phyloP scores from a whole-genome alignment of 148 eudicot species.

The Mesembryanthemum crystallinum region DNA sequence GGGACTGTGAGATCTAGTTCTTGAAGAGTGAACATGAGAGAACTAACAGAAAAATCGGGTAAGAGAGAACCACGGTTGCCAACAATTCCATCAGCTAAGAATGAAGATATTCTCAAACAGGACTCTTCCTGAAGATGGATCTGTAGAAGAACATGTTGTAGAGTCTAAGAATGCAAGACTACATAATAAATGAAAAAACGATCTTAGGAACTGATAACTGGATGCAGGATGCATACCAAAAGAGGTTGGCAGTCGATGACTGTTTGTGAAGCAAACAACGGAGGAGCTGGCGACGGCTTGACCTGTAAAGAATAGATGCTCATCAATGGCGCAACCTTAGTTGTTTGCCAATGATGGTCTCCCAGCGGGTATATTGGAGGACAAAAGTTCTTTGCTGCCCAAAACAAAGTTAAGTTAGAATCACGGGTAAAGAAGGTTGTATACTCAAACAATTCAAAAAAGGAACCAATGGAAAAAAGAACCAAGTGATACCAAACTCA shows the following conservation, averaged over 20 bases:
- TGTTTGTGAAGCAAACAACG: conserved; percentile 68
- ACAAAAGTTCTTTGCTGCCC: conserved; percentile 65
- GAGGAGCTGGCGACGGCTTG: conserved; percentile 80
- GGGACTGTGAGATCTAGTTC: conserved; percentile 81
- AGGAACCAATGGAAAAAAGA: conserved; percentile 14
- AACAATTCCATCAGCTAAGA: conserved; percentile 86
- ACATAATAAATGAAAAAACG: not conserved
- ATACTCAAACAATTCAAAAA: not conserved
- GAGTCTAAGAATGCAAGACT: not conserved
- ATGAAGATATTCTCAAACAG: conserved; percentile 85
- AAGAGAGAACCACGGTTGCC: conserved; percentile 56
- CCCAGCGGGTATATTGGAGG: conserved; percentile 88
- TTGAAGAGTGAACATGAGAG: conserved; percentile 57
- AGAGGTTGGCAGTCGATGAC: conserved; percentile 83
- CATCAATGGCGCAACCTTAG: conserved; percentile 58
- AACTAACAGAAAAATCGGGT: conserved; percentile 68
- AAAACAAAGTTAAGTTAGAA: conserved; percentile 25
- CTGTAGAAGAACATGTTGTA: conserved; percentile 37
- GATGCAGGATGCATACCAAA: conserved; percentile 44
- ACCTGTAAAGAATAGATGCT: conserved; percentile 76
- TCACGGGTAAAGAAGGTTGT: conserved; percentile 13
- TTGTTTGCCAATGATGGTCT: conserved; percentile 54
- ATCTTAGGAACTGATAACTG: conserved; percentile 15
- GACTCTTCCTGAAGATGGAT: conserved; percentile 96
- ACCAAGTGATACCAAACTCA: conserved; percentile 60